These are phyloP conservation scores for Camellia oleifera DNA, from an alignment of 179 eudicot species.

Conservation along the genomic window DNA sequence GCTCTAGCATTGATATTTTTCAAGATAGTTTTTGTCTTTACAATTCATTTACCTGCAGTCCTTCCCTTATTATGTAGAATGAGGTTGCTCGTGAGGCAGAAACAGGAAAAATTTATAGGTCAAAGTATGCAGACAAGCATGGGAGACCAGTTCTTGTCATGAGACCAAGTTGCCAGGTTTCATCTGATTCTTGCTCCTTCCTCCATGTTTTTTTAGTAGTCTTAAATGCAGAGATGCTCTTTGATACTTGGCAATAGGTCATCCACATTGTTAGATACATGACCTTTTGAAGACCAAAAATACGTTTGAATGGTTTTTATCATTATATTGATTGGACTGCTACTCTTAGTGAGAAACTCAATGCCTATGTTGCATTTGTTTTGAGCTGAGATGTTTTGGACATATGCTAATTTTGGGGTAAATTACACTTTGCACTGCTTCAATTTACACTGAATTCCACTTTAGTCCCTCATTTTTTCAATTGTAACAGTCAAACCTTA, in stretches of 20 bases:
- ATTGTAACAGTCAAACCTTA: too few species aligned
- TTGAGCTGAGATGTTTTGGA: not conserved
- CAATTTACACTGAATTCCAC: too few species aligned
- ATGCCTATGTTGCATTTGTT: constrained; percentile 3
- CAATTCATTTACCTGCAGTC: not conserved
- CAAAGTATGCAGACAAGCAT: constrained; percentile 63
- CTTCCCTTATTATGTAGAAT: constrained; percentile 45
- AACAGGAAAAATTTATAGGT: constrained; percentile 79
- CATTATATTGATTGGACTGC: not conserved
- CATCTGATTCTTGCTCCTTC: not conserved
- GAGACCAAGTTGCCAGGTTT: constrained; percentile 87
- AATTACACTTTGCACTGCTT: too few species aligned
- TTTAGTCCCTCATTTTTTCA: too few species aligned
- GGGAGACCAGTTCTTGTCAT: constrained; percentile 87
- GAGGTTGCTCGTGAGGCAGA: constrained; percentile 83
- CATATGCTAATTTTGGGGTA: not conserved
- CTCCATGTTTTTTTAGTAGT: not conserved
- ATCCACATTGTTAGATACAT: not conserved
- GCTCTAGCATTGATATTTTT: not conserved
- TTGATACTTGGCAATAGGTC: not conserved
- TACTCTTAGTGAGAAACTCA: not conserved
- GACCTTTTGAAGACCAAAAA: not conserved
- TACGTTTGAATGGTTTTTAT: not conserved
- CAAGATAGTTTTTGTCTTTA: not conserved
- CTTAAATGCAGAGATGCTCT: not conserved